These are phyloP conservation scores for Irpex sp. DNA, from an alignment of 1,284 basidiomycete species.

Conservation along the genomic window DNA sequence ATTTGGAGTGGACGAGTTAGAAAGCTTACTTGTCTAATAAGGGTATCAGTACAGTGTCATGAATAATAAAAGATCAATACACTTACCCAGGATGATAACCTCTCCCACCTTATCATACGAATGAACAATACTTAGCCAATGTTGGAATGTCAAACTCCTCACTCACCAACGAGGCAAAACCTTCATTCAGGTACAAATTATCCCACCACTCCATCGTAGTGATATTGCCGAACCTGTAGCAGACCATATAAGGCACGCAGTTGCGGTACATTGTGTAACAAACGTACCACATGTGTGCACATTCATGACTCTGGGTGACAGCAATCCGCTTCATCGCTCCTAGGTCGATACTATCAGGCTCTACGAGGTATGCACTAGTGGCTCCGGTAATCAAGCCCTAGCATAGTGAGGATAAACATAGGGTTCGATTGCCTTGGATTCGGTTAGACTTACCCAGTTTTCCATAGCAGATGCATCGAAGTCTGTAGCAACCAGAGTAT, in stretches of 20 bases:
- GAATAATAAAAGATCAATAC: neutral
- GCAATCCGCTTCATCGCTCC: conserved; percentile 79
- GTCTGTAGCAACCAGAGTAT: conserved; percentile 79
- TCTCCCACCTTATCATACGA: conserved; percentile 69
- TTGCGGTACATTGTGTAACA: no score
- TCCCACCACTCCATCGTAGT: conserved; percentile 96
- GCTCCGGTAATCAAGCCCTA: conserved; percentile 88
- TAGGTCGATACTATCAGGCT: conserved; percentile 73
- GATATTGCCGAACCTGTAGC: conserved; percentile 77
- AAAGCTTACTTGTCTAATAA: conserved; percentile 3
- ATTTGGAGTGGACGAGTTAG: conserved; percentile 3
- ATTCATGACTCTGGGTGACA: conserved; percentile 77
- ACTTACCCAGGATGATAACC: conserved; percentile 78
- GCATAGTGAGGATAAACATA: no score
- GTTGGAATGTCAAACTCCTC: neutral
- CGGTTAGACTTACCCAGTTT: conserved; percentile 58
- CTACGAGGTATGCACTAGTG: conserved; percentile 78
- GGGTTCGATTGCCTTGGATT: no score
- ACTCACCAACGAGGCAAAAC: conserved; percentile 77
- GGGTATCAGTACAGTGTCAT: no score
- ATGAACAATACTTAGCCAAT: neutral
- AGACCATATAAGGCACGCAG: no score
- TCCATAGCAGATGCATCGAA: conserved; percentile 91
- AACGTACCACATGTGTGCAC: conserved; percentile 77
- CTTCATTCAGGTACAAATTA: conserved; percentile 82